Evolutionary conservation across 345 rosid species (phyloP).

Genomic region (Brassica cretica): DNA sequence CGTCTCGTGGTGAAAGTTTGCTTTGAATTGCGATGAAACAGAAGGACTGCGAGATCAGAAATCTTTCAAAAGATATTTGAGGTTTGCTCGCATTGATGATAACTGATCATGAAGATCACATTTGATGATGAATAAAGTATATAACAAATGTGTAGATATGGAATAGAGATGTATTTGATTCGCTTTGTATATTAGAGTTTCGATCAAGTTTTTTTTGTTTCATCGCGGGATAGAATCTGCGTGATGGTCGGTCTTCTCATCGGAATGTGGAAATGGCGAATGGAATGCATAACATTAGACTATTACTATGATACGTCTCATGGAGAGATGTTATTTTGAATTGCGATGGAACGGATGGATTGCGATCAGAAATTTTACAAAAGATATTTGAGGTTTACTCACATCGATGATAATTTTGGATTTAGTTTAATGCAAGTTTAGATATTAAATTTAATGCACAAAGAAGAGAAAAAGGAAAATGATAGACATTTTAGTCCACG

Average conservation of each 20-base stretch:
- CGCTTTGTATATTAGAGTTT: neutral
- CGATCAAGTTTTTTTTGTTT: no score
- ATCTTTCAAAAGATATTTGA: neutral
- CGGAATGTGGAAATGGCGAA: no score
- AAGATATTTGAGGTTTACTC: no score
- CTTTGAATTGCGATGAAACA: neutral
- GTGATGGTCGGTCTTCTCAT: no score
- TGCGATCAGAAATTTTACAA: no score
- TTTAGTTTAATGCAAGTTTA: neutral
- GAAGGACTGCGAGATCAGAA: neutral
- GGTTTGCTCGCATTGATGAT: neutral
- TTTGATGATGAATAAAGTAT: neutral
- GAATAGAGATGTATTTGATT: neutral
- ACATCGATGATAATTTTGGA: neutral
- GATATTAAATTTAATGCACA: neutral
- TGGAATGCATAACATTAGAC: neutral
- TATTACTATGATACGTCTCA: neutral
- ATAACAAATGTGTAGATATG: neutral
- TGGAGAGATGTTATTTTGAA: neutral
- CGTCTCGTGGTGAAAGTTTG: neutral
- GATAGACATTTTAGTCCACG: neutral
- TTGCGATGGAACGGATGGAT: neutral
- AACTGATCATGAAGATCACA: neutral
- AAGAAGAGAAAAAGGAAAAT: neutral
- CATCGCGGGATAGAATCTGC: no score